Evolutionary conservation across 495 filamentous ascomycete genomes (phyloP).

Genomic region (Sporormia fimetaria): DNA sequence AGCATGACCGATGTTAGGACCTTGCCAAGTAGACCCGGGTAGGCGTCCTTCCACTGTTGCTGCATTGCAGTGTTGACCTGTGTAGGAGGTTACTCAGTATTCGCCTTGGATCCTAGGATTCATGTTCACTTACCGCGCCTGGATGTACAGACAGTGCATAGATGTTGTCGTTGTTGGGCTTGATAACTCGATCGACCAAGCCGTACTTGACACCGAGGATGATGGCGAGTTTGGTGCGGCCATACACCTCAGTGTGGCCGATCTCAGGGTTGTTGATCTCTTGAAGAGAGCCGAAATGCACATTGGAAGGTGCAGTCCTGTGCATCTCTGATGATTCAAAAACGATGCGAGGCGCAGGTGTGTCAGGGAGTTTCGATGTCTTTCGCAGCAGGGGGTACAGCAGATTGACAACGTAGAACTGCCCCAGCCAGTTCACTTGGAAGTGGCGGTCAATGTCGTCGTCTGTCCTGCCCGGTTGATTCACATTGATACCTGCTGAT

Average conservation of each 20-base stretch:
- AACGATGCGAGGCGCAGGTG: slow-evolving; percentile 28
- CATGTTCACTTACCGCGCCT: slow-evolving; percentile 30
- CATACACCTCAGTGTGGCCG: slow-evolving; percentile 7
- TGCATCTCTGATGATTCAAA: slow-evolving; percentile 10
- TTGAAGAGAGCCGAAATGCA: slow-evolving; percentile 9
- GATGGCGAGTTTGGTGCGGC: slow-evolving; percentile 12
- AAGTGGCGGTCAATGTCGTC: slow-evolving; percentile 44
- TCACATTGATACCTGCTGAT: slow-evolving; percentile 41
- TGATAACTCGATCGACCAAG: slow-evolving; percentile 33
- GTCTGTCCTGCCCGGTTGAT: slow-evolving; percentile 31
- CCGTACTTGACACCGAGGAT: slow-evolving; percentile 34
- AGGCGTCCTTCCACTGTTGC: slow-evolving; percentile 40
- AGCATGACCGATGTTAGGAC: slow-evolving; percentile 31
- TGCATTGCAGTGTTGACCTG: slow-evolving; percentile 39
- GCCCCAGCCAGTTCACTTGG: slow-evolving; percentile 41
- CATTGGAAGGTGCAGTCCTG: slow-evolving; percentile 7
- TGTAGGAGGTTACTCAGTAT: background rate
- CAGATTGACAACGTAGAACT: slow-evolving; percentile 36
- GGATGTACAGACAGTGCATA: slow-evolving; percentile 37
- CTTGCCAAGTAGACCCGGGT: slow-evolving; percentile 35
- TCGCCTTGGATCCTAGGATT: background rate
- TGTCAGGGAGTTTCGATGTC: slow-evolving; percentile 28
- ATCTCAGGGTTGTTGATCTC: slow-evolving; percentile 20
- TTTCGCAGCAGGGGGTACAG: slow-evolving; percentile 37
- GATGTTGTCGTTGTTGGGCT: slow-evolving; percentile 34